A percentile compares a stretch with the other conserved stretches of the same genome.
Conservation (phyloP, 805 yeast species). For the Tetrapisispora iriomotensis region DNA sequence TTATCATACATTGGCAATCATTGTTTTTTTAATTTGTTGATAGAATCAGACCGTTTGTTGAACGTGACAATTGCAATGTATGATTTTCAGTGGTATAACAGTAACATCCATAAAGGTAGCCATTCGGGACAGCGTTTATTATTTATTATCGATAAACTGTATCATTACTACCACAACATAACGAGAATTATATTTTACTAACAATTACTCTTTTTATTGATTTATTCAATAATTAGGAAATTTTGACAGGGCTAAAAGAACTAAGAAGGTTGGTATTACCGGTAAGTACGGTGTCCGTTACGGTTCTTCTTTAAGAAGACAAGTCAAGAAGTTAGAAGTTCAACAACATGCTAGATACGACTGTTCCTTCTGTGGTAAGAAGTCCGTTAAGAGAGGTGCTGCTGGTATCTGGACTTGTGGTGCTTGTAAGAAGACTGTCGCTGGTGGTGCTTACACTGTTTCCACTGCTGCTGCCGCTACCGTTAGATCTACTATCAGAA, state of each 20-base stretch:
- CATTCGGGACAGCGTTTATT: too few relatives aligned
- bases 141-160: too few relatives aligned
- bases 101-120: too few relatives aligned
- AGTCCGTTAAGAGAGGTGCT: conserved; percentile 93
- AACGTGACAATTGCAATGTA: too few relatives aligned
- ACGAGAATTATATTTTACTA: not conserved
- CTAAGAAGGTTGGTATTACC: conserved; percentile 99
- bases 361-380: conserved; percentile 99
- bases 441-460: conserved; percentile 99
- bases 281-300: conserved; percentile 99
- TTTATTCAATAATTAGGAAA: not conserved
- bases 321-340: conserved; percentile 97
- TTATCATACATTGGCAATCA: too few relatives aligned
- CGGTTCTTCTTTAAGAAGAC: conserved; percentile 99
- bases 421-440: conserved; percentile 92
- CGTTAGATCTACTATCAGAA: conserved; percentile 99
- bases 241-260: conserved; percentile 88
- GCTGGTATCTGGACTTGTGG: conserved; percentile 98
- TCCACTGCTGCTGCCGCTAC: conserved; percentile 99
- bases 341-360: conserved; percentile 98
- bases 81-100: too few relatives aligned
- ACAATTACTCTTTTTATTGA: not conserved
- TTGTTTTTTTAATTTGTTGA: too few relatives aligned
- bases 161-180: too few relatives aligned
- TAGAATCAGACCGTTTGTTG: too few relatives aligned